Evolutionary conservation across 768 basidiomycete genomes (phyloP), one percentile per base, ranked within the genome.

Genomic region (Lepiota brunneoincarnata): DNA sequence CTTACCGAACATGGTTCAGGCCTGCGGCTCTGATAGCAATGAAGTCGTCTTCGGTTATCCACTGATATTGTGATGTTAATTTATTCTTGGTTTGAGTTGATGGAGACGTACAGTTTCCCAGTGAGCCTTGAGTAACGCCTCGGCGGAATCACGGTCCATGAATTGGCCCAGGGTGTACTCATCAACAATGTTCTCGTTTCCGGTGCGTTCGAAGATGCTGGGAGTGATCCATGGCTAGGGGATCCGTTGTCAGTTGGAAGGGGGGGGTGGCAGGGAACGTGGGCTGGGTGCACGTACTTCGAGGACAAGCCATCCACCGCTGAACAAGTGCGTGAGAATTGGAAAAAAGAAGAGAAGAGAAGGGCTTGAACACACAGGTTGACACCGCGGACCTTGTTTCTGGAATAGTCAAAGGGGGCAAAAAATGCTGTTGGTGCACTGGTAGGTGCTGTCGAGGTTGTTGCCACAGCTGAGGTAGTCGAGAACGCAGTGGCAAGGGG

Each of bases 221-320:
- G 88, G 88, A 1, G 86, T 89, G 51, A 90, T 89, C 88, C 88
- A 89, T 28, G 87, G 86, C 83, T 88, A 54, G 11, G 34, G 9
- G n/a, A n/a, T n/a, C n/a, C n/a, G n/a, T n/a, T n/a, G n/a, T n/a
- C n/a, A n/a, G n/a, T n/a, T 15, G 14, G 24, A 36, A 51, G 37
- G 37, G 44, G 51, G 31, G 15, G 31, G 26, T 39, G 40, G 38
- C 11, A 31, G 24, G 46, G 17, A 15, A 45, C 42, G 10, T 35
- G 20, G 5, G 2, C 17, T 15, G 36, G 9, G 38, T 42, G 3
- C 14, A 50, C 68, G 40, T 43, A 79, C 81, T 71, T 85, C 83
- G 2, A 85, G 67, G 14, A 85, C 80, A 54, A 85, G 77, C 84
- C 83, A 84, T 1, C 83, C 83, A 14, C 83, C 83, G 24, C 82